A percentile compares a stretch with the other conserved stretches of the same genome.
These are phyloP conservation scores for Taphrina wiesneri DNA, from an alignment of 1,139 yeast genomes.

Conservation along the genomic window DNA sequence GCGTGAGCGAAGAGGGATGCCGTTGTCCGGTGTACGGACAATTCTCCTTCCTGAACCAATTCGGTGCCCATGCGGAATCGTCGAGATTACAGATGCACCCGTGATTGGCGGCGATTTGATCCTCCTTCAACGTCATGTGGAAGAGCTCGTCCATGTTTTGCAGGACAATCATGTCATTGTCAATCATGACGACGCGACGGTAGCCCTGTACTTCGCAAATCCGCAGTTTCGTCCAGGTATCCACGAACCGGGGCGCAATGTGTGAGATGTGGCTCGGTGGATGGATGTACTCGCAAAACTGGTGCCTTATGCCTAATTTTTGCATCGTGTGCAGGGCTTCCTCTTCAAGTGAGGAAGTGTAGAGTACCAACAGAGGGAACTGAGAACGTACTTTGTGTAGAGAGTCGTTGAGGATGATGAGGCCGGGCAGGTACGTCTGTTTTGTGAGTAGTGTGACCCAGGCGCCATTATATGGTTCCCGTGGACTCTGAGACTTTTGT, in stretches of 20 bases:
- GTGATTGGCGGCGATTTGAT: slow-evolving; percentile 57
- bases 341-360: slow-evolving; percentile 39
- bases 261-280: slow-evolving; percentile 3
- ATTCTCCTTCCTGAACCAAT: slow-evolving; percentile 6
- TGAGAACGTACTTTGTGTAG: slow-evolving; percentile 49
- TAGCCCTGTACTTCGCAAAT: slow-evolving; percentile 55
- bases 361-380: slow-evolving; percentile 55
- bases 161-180: slow-evolving; percentile 59
- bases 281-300: background rate
- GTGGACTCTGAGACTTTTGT: background rate
- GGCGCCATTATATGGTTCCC: slow-evolving; percentile 8
- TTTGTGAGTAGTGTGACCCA: slow-evolving; percentile 61
- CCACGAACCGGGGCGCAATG: slow-evolving; percentile 50
- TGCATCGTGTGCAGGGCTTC: background rate
- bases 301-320: background rate
- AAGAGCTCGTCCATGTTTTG: slow-evolving; percentile 60
- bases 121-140: slow-evolving; percentile 48
- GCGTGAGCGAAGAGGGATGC: background rate
- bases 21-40: slow-evolving; percentile 13
- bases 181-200: slow-evolving; percentile 56
- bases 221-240: slow-evolving; percentile 61
- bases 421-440: slow-evolving; percentile 53
- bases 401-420: slow-evolving; percentile 54
- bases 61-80: slow-evolving; percentile 20
- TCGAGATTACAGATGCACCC: slow-evolving; percentile 61